A percentile compares a stretch with the other conserved stretches of the same genome.
Conservation (phyloP, 345 rosid species). For the Litchi chinensis region DNA sequence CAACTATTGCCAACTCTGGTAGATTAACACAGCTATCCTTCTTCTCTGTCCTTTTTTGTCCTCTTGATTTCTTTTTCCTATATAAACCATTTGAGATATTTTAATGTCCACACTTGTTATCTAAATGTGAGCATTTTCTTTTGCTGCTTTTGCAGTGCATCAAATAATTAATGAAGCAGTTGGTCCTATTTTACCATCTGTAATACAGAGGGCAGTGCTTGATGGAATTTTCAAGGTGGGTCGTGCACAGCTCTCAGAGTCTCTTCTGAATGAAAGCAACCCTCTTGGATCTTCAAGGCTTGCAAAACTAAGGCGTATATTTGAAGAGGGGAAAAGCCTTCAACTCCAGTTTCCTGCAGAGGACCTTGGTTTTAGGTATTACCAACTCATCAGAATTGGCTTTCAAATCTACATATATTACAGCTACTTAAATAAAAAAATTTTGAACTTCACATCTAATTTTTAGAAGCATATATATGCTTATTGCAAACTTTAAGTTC, state of each 20-base stretch:
- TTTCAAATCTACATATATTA: not conserved
- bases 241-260: conserved; percentile 84
- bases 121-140: conserved; percentile 17
- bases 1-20: conserved; percentile 82
- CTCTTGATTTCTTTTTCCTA: conserved; percentile 7
- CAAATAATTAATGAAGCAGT: conserved; percentile 50
- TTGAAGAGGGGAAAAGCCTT: conserved; percentile 92
- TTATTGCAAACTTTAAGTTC: not conserved
- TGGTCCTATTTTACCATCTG: conserved; percentile 73
- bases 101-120: not conserved
- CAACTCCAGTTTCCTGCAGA: conserved; percentile 98
- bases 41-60: not conserved
- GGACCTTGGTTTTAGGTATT: conserved; percentile 97
- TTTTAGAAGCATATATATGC: not conserved
- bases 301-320: conserved; percentile 59
- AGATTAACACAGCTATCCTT: conserved; percentile 13
- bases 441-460: not conserved
- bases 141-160: conserved; percentile 56
- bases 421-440: conserved; percentile 5
- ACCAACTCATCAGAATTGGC: conserved; percentile 1
- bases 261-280: conserved; percentile 69
- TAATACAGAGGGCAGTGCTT: conserved; percentile 67
- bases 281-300: conserved; percentile 83
- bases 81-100: conserved; percentile 1
- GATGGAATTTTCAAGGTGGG: conserved; percentile 80